Conservation (phyloP, 129 eudicot species). For the Escallonia rubra region DNA sequence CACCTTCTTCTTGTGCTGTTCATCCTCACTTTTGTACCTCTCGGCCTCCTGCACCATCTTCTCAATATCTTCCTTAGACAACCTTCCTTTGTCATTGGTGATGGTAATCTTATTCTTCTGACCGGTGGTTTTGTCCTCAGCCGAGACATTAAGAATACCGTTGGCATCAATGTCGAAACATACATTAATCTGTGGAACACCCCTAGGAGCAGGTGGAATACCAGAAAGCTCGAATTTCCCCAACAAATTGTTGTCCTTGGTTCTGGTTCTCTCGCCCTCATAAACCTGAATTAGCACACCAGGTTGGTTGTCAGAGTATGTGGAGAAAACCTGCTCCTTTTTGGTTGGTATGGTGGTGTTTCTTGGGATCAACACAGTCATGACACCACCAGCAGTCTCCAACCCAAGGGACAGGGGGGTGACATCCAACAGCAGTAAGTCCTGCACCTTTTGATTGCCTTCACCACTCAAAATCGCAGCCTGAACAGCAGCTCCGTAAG, state of each 20-base stretch:
- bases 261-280: conserved; percentile 35
- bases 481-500: conserved; percentile 36
- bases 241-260: conserved; percentile 28
- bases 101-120: conserved; percentile 37
- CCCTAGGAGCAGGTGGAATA: conserved; percentile 36
- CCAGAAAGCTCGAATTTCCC: conserved; percentile 37
- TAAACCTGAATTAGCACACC: conserved; percentile 36
- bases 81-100: conserved; percentile 32
- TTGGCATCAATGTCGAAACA: conserved; percentile 32
- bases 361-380: conserved; percentile 34
- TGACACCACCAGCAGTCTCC: conserved; percentile 37
- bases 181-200: conserved; percentile 28
- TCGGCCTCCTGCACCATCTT: conserved; percentile 38
- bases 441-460: conserved; percentile 33
- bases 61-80: conserved; percentile 29
- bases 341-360: conserved; percentile 40
- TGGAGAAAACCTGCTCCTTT: conserved; percentile 34
- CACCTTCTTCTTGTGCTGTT: conserved; percentile 35
- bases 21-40: conserved; percentile 29
- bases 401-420: conserved; percentile 32
- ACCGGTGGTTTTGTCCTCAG: conserved; percentile 31
- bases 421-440: conserved; percentile 27
- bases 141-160: conserved; percentile 29
- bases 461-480: conserved; percentile 34
- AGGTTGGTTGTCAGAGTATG: conserved; percentile 36